Evolutionary conservation across 495 filamentous ascomycete species (phyloP).

Genomic region (Lophiotrema nucula): DNA sequence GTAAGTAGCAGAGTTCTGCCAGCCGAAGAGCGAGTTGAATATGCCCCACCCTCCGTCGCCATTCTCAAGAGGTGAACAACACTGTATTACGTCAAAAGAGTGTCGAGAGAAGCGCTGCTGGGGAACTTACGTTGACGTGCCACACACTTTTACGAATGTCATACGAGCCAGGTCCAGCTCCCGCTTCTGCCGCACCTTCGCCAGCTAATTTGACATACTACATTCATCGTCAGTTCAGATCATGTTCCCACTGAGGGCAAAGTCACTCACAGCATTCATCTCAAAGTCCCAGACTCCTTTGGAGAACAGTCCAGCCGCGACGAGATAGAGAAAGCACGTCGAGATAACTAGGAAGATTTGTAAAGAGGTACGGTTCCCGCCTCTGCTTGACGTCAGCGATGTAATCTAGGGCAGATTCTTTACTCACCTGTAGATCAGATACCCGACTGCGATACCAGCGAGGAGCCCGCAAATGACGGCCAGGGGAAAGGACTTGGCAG

Average conservation of each 20-base stretch:
- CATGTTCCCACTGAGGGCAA: not conserved
- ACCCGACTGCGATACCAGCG: slow-evolving; percentile 64
- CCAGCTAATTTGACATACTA: slow-evolving; percentile 67
- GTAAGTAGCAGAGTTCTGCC: slow-evolving; percentile 87
- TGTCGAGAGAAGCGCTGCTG: not conserved
- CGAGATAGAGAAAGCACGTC: slow-evolving; percentile 80
- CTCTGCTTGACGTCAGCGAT: slow-evolving; percentile 39
- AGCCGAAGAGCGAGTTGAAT: slow-evolving; percentile 81
- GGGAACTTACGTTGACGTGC: slow-evolving; percentile 74
- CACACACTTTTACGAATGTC: slow-evolving; percentile 81
- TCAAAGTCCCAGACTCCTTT: slow-evolving; percentile 73
- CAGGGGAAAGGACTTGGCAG: slow-evolving; percentile 70
- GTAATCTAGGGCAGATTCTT: not conserved
- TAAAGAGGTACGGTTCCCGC: slow-evolving; percentile 62
- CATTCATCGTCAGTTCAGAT: slow-evolving; percentile 30
- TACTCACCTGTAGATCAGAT: slow-evolving; percentile 74
- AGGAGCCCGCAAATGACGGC: slow-evolving; percentile 66
- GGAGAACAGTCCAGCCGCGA: slow-evolving; percentile 82
- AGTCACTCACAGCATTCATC: slow-evolving; percentile 42
- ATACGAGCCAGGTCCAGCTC: slow-evolving; percentile 80
- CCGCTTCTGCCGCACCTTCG: slow-evolving; percentile 70
- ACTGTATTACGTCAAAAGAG: slow-evolving; percentile 46
- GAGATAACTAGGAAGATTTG: slow-evolving; percentile 79
- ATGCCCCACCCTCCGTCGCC: slow-evolving; percentile 86
- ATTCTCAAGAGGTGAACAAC: slow-evolving; percentile 69